These are phyloP conservation scores for Dillenia suffruticosa DNA, from an alignment of 164 flowering plant species.

Conservation along the genomic window DNA sequence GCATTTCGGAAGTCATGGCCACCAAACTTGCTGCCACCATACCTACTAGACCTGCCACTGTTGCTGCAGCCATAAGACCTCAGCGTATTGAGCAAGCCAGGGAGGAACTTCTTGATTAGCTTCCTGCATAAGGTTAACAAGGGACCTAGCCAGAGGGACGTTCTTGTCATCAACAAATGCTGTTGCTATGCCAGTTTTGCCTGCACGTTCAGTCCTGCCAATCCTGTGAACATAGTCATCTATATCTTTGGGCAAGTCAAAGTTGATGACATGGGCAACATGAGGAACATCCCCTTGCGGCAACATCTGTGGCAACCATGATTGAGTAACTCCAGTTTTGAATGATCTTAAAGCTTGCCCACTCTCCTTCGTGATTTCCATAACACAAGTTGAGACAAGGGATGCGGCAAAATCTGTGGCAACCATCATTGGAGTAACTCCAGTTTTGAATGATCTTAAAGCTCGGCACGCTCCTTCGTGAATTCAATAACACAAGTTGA, in stretches of 20 bases:
- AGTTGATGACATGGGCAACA: conserved; percentile 71
- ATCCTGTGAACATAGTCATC: conserved; percentile 76
- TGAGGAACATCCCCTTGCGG: conserved; percentile 72
- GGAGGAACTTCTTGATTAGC: conserved; percentile 64
- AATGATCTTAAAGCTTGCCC: conserved; percentile 55
- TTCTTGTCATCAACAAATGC: conserved; percentile 59
- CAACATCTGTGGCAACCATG: conserved; percentile 75
- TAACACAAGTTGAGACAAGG: too few species aligned
- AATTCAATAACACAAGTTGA: too few species aligned
- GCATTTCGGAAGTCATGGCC: conserved; percentile 43
- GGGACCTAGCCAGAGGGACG: conserved; percentile 38
- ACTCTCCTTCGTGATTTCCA: conserved; percentile 35
- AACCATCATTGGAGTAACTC: conserved; percentile 52
- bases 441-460: conserved; percentile 49
- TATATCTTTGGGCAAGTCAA: conserved; percentile 62
- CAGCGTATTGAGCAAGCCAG: conserved; percentile 48
- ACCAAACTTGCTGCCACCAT: conserved; percentile 38
- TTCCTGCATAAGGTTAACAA: conserved; percentile 56
- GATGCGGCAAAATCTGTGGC: conserved; percentile 79
- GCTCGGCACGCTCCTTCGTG: conserved; percentile 64
- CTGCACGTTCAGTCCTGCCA: conserved; percentile 76
- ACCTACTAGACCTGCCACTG: conserved; percentile 24
- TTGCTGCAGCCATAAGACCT: conserved; percentile 24
- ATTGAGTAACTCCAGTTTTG: conserved; percentile 47
- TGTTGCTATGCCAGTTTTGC: conserved; percentile 65